These are phyloP conservation scores for Capronia coronata DNA, from an alignment of 2,329 filamentous ascomycete genomes.

Conservation along the genomic window DNA sequence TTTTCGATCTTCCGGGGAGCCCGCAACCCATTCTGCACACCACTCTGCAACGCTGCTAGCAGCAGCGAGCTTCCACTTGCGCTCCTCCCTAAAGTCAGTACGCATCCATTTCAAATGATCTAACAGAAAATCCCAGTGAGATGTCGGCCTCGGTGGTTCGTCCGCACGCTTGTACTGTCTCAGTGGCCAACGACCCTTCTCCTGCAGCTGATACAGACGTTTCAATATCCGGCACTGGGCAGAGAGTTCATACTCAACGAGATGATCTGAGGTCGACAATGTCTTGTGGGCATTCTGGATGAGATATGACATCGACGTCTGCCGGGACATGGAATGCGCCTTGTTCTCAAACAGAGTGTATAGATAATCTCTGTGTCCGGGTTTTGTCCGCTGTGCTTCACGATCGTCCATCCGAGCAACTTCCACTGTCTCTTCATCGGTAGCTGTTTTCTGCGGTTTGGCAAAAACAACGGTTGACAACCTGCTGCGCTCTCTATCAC, in stretches of 20 bases:
- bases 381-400: conserved; percentile 45
- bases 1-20: conserved; percentile 56
- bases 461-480: conserved; percentile 73
- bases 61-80: conserved; percentile 83
- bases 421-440: conserved; percentile 40
- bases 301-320: conserved; percentile 58
- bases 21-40: conserved; percentile 74
- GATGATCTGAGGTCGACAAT: conserved; percentile 75
- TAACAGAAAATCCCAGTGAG: conserved; percentile 80
- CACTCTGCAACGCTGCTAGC: conserved; percentile 74
- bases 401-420: conserved; percentile 30
- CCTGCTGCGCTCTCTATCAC: conserved; percentile 55
- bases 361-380: conserved; percentile 54
- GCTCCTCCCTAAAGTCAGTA: conserved; percentile 87
- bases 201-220: conserved; percentile 83
- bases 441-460: conserved; percentile 52
- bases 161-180: conserved; percentile 77
- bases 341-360: conserved; percentile 59
- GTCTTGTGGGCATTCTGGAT: conserved; percentile 83
- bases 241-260: conserved; percentile 74
- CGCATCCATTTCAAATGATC: conserved; percentile 98
- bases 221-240: conserved; percentile 82
- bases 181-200: conserved; percentile 85
- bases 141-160: conserved; percentile 69
- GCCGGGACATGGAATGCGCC: conserved; percentile 49